Base-by-base conservation (phyloP, 2,329 filamentous ascomycete genomes). In the Fusarium sp. region DNA sequence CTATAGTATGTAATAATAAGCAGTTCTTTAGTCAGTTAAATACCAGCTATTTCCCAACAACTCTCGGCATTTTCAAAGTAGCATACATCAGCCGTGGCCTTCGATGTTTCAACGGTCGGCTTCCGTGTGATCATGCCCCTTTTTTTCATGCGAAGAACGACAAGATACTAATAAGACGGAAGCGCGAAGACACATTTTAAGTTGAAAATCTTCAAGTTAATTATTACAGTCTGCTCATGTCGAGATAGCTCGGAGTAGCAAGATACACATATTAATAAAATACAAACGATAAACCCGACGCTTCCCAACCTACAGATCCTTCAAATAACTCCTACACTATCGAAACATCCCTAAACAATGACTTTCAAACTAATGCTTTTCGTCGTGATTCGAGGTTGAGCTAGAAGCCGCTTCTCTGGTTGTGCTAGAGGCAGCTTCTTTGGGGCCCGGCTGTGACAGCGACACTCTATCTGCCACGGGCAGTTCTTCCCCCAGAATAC, bases 401-500 rank as follows among this genome's bases (percentile, higher is more conserved):
- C 47, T 68, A 14, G 56, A 63, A 3, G 42, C 51, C 8, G 49
- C 35, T 20, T 48, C 51, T 11, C 49, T 59, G 11, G 53, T 8
- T 25, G 25, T 6, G 25, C 5, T 25, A 25, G n/a, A n/a, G 4
- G 42, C 51, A 11, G 49, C 35, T 20, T 48, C 51, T 11, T 55
- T 63, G 11, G 53, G 42, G 9, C 48, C n/a, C 15, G 27, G 45
- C 25, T 58, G 52, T 35, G 52, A 37, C 35, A 37, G 31, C 17
- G 36, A 35, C 35, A 29, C 36, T 18, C 33, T n/a, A 21, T 58
- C 61, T 17, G 46, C 46, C 39, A 70, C 53, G 13, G 67, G 67
- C 9, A 70, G 21, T 11, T 64, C 63, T 52, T 68, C 57, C 27
- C 67, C 67, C 43, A 70, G 17, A 41, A 70, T 70, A 11, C 33